Base-by-base conservation (phyloP, 306 rosid genomes). In the Crataegus laevigata region DNA sequence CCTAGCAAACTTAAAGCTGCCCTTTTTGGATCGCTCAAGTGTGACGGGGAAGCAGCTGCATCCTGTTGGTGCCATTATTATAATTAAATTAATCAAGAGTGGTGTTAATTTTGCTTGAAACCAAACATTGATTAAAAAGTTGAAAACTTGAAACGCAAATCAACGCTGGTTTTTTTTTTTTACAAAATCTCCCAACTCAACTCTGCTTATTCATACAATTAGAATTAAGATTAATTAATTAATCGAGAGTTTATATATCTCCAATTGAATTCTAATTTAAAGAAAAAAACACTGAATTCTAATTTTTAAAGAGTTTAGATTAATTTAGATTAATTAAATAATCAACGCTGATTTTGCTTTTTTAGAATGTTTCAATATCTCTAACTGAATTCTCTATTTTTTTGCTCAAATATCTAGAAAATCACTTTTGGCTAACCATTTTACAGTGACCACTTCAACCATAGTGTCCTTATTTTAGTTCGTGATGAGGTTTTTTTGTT, bases 41-140 rank as follows among this genome's bases (percentile, higher is more conserved):
- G 30, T 68, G 43, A 75, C 65, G 22, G 86, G 83, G 76, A 88
- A 88, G 77, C 89, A 83, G 65, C 86, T 57, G 14, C 82, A 83
- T 50, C 87, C 75, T 15, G 51, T 67, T 89, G 73, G 50, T 26
- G 68, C 68, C 40, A 63, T 29, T 62, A 26, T 11, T 11, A 15
- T 4, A 65, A 32, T 19, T 34, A 26, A 34, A 38, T 29, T 40
- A 54, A 55, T 24, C 19, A 7, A 59, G 34, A 24, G 38, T 11
- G 40, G 68, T 42, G n/a, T 22, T 60, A 19, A 26, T 42, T 61
- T 59, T 28, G 11, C 28, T 60, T 17, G 14, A 13, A 40, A 30
- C 69, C 69, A 18, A 60, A 43, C 77, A 59, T 42, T 61, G 59
- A 60, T 3, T 57, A 10, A 25, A 1, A 21, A 22, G 29, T n/a